phyloP scores from a whole-genome alignment of 129 eudicot species.

The Cynara cardunculus region DNA sequence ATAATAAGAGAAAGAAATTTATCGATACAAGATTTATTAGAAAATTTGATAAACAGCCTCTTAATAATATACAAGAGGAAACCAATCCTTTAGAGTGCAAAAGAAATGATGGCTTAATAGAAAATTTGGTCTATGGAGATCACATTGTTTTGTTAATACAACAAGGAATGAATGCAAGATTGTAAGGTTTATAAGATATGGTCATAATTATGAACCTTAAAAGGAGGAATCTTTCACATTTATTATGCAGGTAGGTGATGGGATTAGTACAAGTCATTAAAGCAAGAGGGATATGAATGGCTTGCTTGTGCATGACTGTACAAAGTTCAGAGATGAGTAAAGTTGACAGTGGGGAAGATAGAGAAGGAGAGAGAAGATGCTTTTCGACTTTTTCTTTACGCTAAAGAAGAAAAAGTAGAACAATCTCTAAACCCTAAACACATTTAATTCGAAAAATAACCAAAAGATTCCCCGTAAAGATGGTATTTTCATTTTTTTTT shows the following conservation, averaged over 20 bases:
- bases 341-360: background rate
- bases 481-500: conserved; percentile 19
- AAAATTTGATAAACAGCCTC: too few relatives aligned
- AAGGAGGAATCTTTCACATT: background rate
- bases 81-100: conserved; percentile 18
- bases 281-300: conserved; percentile 21
- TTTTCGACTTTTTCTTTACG: conserved; percentile 45
- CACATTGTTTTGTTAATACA: background rate
- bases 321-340: conserved; percentile 34
- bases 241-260: conserved; percentile 9
- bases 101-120: background rate
- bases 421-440: conserved; percentile 1
- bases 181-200: background rate
- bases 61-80: background rate
- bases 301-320: conserved; percentile 34
- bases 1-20: too few relatives aligned
- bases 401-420: conserved; percentile 28
- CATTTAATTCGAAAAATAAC: conserved; percentile 15
- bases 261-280: conserved; percentile 22
- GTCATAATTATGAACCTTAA: background rate
- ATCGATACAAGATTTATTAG: too few relatives aligned
- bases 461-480: conserved; percentile 27
- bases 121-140: too few relatives aligned
- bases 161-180: background rate
- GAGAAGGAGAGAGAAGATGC: conserved; percentile 24